Evolutionary conservation across 2,329 filamentous ascomycete genomes (phyloP), one percentile per base, ranked within the genome.

Genomic region (Colletotrichum sp.): DNA sequence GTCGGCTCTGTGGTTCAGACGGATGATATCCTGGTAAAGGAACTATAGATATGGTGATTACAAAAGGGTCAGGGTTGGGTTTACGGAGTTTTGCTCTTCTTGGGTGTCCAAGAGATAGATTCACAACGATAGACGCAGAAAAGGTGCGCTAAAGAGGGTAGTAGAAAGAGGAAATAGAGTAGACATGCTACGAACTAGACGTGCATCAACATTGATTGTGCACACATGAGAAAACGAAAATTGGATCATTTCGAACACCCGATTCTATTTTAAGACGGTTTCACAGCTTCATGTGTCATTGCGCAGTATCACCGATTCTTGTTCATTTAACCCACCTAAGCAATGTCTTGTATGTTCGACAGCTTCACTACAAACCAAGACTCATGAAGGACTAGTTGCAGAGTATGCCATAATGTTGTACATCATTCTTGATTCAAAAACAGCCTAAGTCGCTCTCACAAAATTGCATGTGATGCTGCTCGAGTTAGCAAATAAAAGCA

Each of bases 1-100:
- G 79, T 88, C 59, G 88, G 87, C 1, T 79, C 77, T 3, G 82
- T 84, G 26, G 80, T 85, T 12, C 87, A 89, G 76, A 86, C 78
- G n/a, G 88, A 89, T 70, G 77, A 83, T 48, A 84, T 89, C 28
- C 80, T 89, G 83, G 70, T 81, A 1, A 88, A 87, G 79, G 70
- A 77, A 75, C 64, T 79, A 9, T 80, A 66, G 72, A 5, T 8
- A 7, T 22, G 18, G 8, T n/a, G 44, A 22, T 13, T 52, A 13
- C 12, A 10, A 52, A 52, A 22, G n/a, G 10, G n/a, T 22, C 5
- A 22, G 44, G 8, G n/a, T 52, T 18, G n/a, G 6, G 6, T 22
- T 52, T 52, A 8, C 12, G 44, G 44, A 13, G 44, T 52, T 52
- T 52, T 13, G 10, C 10, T 52, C 4, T 52, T 13, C 12, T 22